Base-by-base conservation (phyloP, 163 green algal genomes). In the Scenedesmus sp. region DNA sequence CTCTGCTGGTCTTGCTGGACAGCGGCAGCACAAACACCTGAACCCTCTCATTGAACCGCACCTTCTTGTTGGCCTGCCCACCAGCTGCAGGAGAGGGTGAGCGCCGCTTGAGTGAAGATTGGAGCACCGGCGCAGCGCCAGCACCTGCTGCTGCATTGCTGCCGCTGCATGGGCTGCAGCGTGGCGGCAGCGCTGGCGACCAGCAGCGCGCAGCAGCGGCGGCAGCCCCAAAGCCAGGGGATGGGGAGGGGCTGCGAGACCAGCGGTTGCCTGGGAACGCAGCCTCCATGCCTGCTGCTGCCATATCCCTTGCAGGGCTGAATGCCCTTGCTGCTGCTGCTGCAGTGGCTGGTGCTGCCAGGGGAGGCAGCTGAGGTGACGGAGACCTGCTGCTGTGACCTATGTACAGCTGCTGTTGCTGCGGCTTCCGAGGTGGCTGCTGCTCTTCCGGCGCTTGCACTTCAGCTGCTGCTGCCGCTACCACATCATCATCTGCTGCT, bases 1-100 rank as follows among this genome's bases (percentile, higher is more conserved):
- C 35, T 22, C 37, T 46, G 20, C 22, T 56, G 24, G 40, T 46
- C 42, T 13, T 56, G 37, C 43, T 83, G 40, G 30, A 16, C 59
- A 42, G 83, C 24, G 83, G 83, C 83, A 88, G 59, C 10, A 53
- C 35, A 80, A 88, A 88, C 0, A 88, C 83, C 83, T 88, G 83
- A 1, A 88, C 3, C 26, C n/a, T 24, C 59, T 88, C 83, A 65
- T 59, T 88, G 35, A 88, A 88, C 10, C 56, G 56, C 83, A 88
- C 83, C 6, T 44, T 24, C 40, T 81, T 88, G 33, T 49, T 56
- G 12, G 44, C 81, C 81, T 49, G 46, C 46, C 22, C 42, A 20
- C 15, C 81, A 73, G 49, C 46, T 46, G 35, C 30, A 42, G 81
- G 81, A 44, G 82, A 56, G 6, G 53, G 30, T 26, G 82, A 56